These are phyloP conservation scores for Fraxinus anomala DNA, from an alignment of 257 asterid species.

Conservation along the genomic window DNA sequence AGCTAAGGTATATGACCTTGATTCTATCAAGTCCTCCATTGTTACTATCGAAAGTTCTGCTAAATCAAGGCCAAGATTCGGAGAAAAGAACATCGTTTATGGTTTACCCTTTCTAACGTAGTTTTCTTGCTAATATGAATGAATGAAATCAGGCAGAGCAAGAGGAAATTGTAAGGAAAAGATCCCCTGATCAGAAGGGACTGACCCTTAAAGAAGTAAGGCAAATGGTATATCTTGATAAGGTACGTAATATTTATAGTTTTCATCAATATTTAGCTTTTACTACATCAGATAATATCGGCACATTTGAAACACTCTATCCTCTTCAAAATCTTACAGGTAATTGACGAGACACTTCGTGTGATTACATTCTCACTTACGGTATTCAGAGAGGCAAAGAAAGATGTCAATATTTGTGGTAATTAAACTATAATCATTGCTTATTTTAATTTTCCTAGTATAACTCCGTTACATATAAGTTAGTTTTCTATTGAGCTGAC, in stretches of 20 bases:
- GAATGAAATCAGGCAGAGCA: conserved; percentile 69
- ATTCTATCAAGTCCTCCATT: too few species aligned
- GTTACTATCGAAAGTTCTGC: too few species aligned
- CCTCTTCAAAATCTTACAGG: conserved; percentile 38
- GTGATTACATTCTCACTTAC: conserved; percentile 70
- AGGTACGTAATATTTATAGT: conserved; percentile 38
- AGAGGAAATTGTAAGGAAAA: conserved; percentile 65
- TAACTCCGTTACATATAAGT: too few species aligned
- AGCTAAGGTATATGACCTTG: conserved; percentile 64
- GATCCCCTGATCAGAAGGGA: conserved; percentile 61
- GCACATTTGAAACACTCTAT: background rate
- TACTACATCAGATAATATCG: background rate
- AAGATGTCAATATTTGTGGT: conserved; percentile 65
- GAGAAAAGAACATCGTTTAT: too few species aligned
- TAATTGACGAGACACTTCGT: conserved; percentile 90
- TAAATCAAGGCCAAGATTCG: too few species aligned
- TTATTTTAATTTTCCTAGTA: too few species aligned
- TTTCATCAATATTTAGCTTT: background rate
- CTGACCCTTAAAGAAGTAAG: conserved; percentile 67
- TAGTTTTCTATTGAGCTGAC: too few species aligned
- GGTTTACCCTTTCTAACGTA: too few species aligned
- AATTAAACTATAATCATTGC: too few species aligned
- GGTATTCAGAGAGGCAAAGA: conserved; percentile 85
- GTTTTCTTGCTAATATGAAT: too few species aligned
- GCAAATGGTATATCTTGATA: conserved; percentile 75